Conservation (phyloP, 345 rosid genomes). For the Acer yangbiense region DNA sequence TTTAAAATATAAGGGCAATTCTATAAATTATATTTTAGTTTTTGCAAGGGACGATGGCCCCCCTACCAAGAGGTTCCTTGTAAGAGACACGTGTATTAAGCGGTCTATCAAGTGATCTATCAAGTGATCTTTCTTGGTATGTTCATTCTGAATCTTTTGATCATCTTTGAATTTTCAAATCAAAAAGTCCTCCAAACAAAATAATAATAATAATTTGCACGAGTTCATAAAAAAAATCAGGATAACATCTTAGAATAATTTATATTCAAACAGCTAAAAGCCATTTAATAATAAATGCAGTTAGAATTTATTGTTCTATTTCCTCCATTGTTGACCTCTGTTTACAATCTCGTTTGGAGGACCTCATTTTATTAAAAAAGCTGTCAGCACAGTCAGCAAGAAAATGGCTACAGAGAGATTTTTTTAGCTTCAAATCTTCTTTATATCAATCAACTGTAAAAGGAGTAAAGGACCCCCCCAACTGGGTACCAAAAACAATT, state of each 20-base stretch:
- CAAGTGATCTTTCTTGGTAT: no score
- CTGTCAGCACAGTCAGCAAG: slow-evolving; percentile 19
- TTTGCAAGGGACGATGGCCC: no score
- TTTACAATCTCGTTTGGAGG: slow-evolving; percentile 5
- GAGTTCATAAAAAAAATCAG: no score
- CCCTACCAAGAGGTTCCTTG: no score
- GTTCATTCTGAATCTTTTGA: no score
- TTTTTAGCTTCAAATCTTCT: neutral
- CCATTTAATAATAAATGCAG: neutral
- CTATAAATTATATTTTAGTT: no score
- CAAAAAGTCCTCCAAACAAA: no score
- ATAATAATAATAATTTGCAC: no score
- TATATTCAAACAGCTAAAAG: neutral
- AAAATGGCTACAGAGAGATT: neutral
- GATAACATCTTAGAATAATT: neutral
- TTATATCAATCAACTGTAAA: neutral
- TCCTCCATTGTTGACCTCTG: neutral
- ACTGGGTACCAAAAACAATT: neutral
- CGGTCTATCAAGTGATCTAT: no score
- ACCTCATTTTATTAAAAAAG: slow-evolving; percentile 1
- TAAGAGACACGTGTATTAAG: no score
- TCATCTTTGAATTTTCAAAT: no score
- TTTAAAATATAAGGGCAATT: no score
- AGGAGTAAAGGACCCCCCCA: neutral
- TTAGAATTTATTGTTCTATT: neutral